Base-by-base conservation (phyloP, 345 rosid species). In the Clarkia xantiana region DNA sequence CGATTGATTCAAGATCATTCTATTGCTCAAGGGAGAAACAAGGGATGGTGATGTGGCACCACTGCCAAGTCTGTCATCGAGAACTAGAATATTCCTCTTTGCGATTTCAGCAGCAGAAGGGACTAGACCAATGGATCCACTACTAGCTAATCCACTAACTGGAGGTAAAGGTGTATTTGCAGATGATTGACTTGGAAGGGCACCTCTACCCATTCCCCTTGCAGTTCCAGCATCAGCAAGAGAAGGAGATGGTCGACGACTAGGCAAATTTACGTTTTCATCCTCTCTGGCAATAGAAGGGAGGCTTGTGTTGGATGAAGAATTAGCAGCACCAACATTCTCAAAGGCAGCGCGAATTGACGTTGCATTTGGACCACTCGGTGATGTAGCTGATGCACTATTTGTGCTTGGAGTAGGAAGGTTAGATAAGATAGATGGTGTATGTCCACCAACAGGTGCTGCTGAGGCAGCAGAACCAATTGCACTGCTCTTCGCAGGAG, bases 41-140 rank as follows among this genome's bases (percentile, higher is more conserved):
- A 76, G 65, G 56, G 96, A 72, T 58, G 81, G 89, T 55, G 49
- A 72, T 67, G 76, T 67, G 64, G 77, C 81, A 61, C 67, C 59
- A 55, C 62, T 75, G 42, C 74, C 74, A 67, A 77, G 63, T 71
- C 77, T 79, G 59, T 83, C 84, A 60, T 93, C 95, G 60, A 77
- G 66, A 59, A 69, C 88, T 68, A 78, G 69, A 49, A 76, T 69
- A 73, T 75, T 91, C 71, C 86, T 77, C 77, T 82, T 93, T 59
- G 81, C 60, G 56, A 82, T 60, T 58, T 87, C 99, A 55, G 88
- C 72, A 34, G 78, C 75, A 57, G 74, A 74, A 59, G 91, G 73
- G 42, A 65, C 78, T 46, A 59, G 54, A 61, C 81, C 62, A 61
- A 74, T 71, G 57, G 79, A 56, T 62, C 86, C 95, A 62, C 60